These are phyloP conservation scores for Artemisia argyi DNA, from an alignment of 129 eudicot genomes.

Conservation along the genomic window DNA sequence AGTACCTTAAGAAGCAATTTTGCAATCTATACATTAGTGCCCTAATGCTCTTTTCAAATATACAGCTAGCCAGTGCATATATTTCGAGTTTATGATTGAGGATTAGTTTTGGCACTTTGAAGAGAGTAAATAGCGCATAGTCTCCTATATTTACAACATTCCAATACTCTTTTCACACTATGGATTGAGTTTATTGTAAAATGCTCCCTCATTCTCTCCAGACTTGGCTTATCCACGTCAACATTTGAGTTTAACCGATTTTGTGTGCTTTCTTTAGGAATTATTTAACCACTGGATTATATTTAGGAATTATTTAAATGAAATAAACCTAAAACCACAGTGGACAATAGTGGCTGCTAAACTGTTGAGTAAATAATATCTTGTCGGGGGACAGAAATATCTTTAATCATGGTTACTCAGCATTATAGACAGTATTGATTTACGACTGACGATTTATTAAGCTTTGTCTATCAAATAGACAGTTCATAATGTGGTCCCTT, in stretches of 20 bases:
- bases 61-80: neutral
- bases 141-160: neutral
- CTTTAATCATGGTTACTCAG: neutral
- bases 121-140: neutral
- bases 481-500: too few relatives aligned
- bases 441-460: neutral
- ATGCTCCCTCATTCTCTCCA: neutral
- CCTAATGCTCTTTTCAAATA: neutral
- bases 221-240: neutral
- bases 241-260: neutral
- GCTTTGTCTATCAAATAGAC: neutral
- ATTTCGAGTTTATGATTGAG: neutral
- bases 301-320: neutral
- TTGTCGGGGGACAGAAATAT: neutral
- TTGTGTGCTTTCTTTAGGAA: neutral
- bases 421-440: neutral
- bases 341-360: neutral
- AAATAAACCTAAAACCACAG: neutral
- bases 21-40: neutral
- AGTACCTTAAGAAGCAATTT: too few relatives aligned
- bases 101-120: constrained; percentile 11
- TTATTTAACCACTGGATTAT: too few relatives aligned
- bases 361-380: neutral
- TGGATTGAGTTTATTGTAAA: neutral
- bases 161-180: neutral